Evolutionary conservation across 495 filamentous ascomycete genomes (phyloP).

Genomic region (Hyaloscypha variabilis): DNA sequence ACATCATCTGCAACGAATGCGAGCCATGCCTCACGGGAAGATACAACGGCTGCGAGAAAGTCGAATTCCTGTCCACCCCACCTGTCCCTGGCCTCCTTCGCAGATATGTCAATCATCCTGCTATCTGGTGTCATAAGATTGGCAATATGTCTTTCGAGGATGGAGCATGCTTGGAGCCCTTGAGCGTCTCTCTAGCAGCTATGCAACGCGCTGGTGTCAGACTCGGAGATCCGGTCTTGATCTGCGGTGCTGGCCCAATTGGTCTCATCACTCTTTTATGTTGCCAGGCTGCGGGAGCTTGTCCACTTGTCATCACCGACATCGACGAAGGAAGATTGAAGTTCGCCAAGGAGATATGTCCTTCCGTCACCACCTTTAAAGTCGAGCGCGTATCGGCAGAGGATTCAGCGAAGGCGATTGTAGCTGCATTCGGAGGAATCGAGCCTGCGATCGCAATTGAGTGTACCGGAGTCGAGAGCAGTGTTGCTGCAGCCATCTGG

Average conservation of each 20-base stretch:
- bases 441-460: slow-evolving; percentile 80
- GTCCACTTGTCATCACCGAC: slow-evolving; percentile 88
- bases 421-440: slow-evolving; percentile 62
- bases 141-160: slow-evolving; percentile 86
- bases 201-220: slow-evolving; percentile 77
- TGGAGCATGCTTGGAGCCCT: slow-evolving; percentile 83
- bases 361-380: slow-evolving; percentile 73
- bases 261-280: slow-evolving; percentile 85
- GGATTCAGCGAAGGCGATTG: slow-evolving; percentile 67
- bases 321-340: slow-evolving; percentile 82
- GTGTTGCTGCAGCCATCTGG: slow-evolving; percentile 82
- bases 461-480: slow-evolving; percentile 92
- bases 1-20: slow-evolving; percentile 85
- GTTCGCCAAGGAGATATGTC: slow-evolving; percentile 80
- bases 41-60: slow-evolving; percentile 89
- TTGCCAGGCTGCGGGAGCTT: slow-evolving; percentile 78
- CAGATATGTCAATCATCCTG: slow-evolving; percentile 91
- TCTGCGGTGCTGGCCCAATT: slow-evolving; percentile 91
- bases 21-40: slow-evolving; percentile 87
- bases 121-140: slow-evolving; percentile 93
- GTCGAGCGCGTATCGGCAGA: slow-evolving; percentile 71
- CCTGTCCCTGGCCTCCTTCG: slow-evolving; percentile 86
- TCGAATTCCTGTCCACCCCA: slow-evolving; percentile 85
- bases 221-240: slow-evolving; percentile 80
- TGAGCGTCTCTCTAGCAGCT: slow-evolving; percentile 82